phyloP scores from a whole-genome alignment of 1,284 basidiomycete genomes.

The Ceraceosorus guamensis region DNA sequence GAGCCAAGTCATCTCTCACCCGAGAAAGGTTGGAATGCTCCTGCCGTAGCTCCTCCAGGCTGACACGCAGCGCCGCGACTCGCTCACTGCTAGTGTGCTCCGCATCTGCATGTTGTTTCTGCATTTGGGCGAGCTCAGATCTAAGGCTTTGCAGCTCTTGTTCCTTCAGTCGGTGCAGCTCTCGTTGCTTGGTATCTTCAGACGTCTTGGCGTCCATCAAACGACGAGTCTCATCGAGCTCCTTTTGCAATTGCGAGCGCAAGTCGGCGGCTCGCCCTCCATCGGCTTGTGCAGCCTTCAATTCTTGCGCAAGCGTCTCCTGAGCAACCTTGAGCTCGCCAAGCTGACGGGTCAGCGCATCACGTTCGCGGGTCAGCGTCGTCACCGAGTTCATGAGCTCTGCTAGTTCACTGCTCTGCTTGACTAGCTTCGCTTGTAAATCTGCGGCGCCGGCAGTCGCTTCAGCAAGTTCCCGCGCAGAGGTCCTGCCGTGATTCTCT shows the following conservation, averaged over 20 bases:
- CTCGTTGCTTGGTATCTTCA: constrained; percentile 73
- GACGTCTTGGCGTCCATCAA: constrained; percentile 75
- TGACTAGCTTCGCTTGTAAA: constrained; percentile 68
- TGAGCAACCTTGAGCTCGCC: constrained; percentile 63
- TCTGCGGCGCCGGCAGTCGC: constrained; percentile 68
- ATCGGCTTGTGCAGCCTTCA: constrained; percentile 62
- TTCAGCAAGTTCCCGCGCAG: constrained; percentile 73
- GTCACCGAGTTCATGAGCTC: constrained; percentile 60
- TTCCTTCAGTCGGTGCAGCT: constrained; percentile 80
- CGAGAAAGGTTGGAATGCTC: constrained; percentile 14
- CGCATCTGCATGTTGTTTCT: constrained; percentile 34
- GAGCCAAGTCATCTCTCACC: constrained; percentile 8
- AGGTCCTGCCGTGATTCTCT: constrained; percentile 48
- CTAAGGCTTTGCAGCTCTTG: constrained; percentile 71
- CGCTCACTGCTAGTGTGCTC: constrained; percentile 43
- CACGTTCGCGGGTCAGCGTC: constrained; percentile 51
- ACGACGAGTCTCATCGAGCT: constrained; percentile 68
- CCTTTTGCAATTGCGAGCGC: constrained; percentile 64
- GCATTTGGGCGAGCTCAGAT: constrained; percentile 55
- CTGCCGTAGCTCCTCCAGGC: constrained; percentile 49
- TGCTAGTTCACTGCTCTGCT: constrained; percentile 67
- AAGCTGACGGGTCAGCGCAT: constrained; percentile 51
- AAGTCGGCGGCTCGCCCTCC: constrained; percentile 55
- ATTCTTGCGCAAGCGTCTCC: constrained; percentile 62
- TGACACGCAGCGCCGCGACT: constrained; percentile 45